Percentiles rank a stretch among this genome's conserved stretches.
phyloP scores from a whole-genome alignment of 495 filamentous ascomycete genomes.

The Annulohypoxylon bovei region DNA sequence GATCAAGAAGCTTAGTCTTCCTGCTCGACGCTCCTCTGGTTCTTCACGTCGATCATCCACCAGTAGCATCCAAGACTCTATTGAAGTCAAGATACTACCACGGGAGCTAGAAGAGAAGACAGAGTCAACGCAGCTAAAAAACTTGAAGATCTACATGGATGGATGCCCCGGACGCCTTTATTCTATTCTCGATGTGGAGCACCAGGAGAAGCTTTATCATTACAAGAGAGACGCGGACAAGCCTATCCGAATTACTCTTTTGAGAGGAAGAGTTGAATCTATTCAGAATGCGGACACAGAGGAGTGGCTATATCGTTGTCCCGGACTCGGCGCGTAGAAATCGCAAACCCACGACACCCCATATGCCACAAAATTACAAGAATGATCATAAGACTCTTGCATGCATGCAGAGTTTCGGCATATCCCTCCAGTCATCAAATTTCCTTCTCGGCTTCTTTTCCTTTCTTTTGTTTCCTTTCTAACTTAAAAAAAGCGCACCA shows the following conservation, averaged over 20 bases:
- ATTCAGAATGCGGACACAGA: not conserved
- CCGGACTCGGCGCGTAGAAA: no score
- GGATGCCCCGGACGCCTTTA: not conserved
- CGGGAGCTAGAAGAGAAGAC: no score
- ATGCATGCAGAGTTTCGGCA: no score
- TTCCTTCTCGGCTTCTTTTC: no score
- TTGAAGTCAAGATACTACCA: not conserved
- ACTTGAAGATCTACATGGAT: not conserved
- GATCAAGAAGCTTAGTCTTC: not conserved
- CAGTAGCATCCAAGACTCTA: not conserved
- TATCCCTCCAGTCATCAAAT: no score
- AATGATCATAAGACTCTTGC: no score
- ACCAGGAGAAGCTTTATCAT: not conserved
- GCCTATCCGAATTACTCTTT: conserved; percentile 1
- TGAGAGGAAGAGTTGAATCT: not conserved
- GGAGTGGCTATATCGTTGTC: not conserved
- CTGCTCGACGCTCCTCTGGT: not conserved
- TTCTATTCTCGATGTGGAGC: not conserved
- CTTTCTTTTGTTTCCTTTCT: no score
- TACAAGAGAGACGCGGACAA: conserved; percentile 6
- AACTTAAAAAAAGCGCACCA: not conserved
- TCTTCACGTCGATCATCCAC: not conserved
- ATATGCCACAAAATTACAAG: no score
- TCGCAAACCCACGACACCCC: no score
- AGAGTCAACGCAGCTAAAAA: not conserved